Conservation (phyloP, 2,329 filamentous ascomycete species). For the Stachybotrys chlorohalonatus region DNA sequence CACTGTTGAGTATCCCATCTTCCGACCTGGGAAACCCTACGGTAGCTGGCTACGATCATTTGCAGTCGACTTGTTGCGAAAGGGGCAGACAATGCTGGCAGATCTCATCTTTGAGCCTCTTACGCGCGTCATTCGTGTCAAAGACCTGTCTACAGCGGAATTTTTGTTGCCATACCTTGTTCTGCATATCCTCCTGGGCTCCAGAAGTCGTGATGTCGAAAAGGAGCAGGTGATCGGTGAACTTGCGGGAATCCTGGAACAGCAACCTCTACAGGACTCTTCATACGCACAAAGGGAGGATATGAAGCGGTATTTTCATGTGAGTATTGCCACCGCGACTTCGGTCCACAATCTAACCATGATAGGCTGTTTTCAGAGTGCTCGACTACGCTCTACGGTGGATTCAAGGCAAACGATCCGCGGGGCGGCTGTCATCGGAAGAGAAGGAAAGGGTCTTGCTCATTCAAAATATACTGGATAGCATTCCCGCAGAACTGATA, state of each 20-base stretch:
- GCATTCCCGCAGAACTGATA: conserved; percentile 65
- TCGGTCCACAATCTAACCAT: conserved; percentile 7
- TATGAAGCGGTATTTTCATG: conserved; percentile 79
- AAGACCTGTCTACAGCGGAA: conserved; percentile 76
- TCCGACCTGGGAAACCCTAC: conserved; percentile 58
- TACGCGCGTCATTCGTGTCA: conserved; percentile 72
- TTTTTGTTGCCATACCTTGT: conserved; percentile 85
- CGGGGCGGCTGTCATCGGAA: conserved; percentile 15
- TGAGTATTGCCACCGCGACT: conserved; percentile 28
- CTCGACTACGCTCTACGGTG: conserved; percentile 89
- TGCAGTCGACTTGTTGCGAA: conserved; percentile 73
- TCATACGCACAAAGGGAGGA: conserved; percentile 60
- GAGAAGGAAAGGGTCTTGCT: conserved; percentile 40
- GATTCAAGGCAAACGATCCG: conserved; percentile 61
- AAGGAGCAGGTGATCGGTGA: conserved; percentile 61
- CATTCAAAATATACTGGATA: conserved; percentile 42
- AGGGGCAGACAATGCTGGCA: conserved; percentile 65
- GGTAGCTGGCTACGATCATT: conserved; percentile 74
- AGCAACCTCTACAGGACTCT: conserved; percentile 41
- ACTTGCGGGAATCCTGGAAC: conserved; percentile 62
- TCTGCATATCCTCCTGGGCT: conserved; percentile 72
- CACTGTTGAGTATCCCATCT: conserved; percentile 67
- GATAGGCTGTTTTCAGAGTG: conserved; percentile 74
- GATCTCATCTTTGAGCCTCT: conserved; percentile 73
- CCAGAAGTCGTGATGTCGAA: conserved; percentile 50